Evolutionary conservation across 345 rosid species (phyloP), one percentile per base, ranked within the genome.

Genomic region (Rubroshorea leprosula): DNA sequence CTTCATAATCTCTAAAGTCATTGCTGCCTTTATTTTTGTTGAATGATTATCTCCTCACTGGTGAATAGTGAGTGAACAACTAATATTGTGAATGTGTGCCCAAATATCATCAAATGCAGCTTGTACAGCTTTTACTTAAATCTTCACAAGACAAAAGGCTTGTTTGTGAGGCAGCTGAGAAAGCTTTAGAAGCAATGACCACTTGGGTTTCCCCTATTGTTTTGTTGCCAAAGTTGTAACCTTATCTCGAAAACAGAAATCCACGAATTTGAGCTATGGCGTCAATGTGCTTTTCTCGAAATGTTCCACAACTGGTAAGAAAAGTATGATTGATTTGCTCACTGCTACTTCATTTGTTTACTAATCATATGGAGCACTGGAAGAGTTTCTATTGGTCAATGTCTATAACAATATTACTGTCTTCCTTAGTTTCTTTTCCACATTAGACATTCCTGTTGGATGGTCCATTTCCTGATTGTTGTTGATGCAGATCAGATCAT

Each of bases 141-240:
- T 74, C 99, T 67, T 89, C 97, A 43, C 99, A 93, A 68, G 99
- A 93, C 71, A 93, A 93, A 64, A 72, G 81, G 56, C 89, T 93
- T 77, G 96, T 93, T 20, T 93, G 97, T n/a, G 99, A 89, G 76
- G 99, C 96, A 63, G 97, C 97, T 50, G 97, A 72, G 74, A 89
- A 75, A 74, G 95, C 97, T 64, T 71, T 93, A 54, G 78, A 73
- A 16, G 79, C 88, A 62, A 75, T 89, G 96, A 85, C 96, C 13
- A 76, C 83, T 44, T 78, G 73, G 51, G 62, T 93, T 57, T 80
- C 99, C 62, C 89, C 97, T 46, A 26, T 41, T 9, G 57, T 76
- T 57, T 57, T 89, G 64, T 64, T 89, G 41, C 88, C 86, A 20
- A 89, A 92, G 75, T 72, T 92, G 64, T 84, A 87, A 79, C 96